A percentile compares a stretch with the other conserved stretches of the same genome.
Evolutionary conservation across 2,329 filamentous ascomycete species (phyloP).

Genomic region (Alternaria consortialis): DNA sequence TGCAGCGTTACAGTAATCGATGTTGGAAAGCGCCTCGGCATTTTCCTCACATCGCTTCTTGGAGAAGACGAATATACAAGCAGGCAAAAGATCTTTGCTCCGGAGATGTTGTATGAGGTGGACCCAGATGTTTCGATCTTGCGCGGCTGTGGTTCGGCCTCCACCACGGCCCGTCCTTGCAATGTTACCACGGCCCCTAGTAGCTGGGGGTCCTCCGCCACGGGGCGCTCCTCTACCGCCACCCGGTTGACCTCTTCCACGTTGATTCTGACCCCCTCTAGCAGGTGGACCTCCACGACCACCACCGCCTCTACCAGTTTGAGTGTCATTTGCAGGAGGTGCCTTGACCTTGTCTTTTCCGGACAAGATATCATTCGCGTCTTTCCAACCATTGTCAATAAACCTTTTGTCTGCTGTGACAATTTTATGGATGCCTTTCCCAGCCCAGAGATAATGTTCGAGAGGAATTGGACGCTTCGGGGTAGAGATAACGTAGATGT

Average conservation of each 20-base stretch:
- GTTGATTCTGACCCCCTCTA: conserved; percentile 61
- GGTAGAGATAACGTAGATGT: conserved; percentile 98
- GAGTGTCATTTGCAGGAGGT: conserved; percentile 59
- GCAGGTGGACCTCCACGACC: conserved; percentile 54
- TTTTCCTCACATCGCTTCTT: conserved; percentile 98
- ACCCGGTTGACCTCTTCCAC: conserved; percentile 57
- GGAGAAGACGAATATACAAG: conserved; percentile 98
- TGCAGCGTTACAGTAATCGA: conserved; percentile 90
- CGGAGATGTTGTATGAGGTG: conserved; percentile 91
- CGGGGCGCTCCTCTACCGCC: conserved; percentile 60
- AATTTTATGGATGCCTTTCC: conserved; percentile 91
- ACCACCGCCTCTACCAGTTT: conserved; percentile 62
- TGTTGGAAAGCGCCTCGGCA: conserved; percentile 90
- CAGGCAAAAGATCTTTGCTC: conserved; percentile 86
- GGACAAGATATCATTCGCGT: conserved; percentile 82
- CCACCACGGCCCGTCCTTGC: conserved; percentile 85
- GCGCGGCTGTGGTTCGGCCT: conserved; percentile 85
- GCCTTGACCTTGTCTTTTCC: conserved; percentile 80
- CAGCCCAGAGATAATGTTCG: conserved; percentile 96
- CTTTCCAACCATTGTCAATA: conserved; percentile 92
- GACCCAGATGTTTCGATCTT: conserved; percentile 97
- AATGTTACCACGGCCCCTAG: conserved; percentile 80
- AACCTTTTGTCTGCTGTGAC: conserved; percentile 93
- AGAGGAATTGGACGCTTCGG: conserved; percentile 93
- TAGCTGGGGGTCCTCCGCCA: conserved; percentile 63